Evolutionary conservation across 2,329 filamentous ascomycete genomes (phyloP), one percentile per base, ranked within the genome.

Genomic region (Neofusicoccum sp.): DNA sequence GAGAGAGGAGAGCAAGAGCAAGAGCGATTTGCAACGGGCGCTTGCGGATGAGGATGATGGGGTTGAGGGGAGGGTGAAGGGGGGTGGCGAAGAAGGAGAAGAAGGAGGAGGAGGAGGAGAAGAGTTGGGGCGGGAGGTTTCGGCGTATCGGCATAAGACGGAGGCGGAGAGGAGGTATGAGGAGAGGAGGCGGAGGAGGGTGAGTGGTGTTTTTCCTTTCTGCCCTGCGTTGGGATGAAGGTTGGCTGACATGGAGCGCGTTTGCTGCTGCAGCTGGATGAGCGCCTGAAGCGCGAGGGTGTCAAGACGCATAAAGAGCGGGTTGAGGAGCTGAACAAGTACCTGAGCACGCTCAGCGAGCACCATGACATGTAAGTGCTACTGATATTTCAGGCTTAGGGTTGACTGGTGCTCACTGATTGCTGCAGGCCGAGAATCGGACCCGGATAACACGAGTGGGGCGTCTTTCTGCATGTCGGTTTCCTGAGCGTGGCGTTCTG

Each of bases 291-390:
- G 73, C 87, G 89, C 12, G 93, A 97, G 74, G 89, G 96, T 14
- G 86, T 94, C 68, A 98, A 97, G 83, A 96, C 93, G 34, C 95
- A 99, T 78, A 98, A 98, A 76, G 91, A 99, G 80, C 88, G 92
- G 9, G 94, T 99, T 47, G 93, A 98, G 76, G 93, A 97, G 75
- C 81, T 98, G 70, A 99, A 99, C 76, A 92, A 91, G 67, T 97
- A 98, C 76, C 81, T 99, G 39, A 95, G 92, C 67, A 90, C 89
- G 68, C 79, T 99, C 72, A 97, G 92, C 78, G 95, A 99, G 79
- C 95, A 99, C 79, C 94, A 99, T 77, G 95, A 99, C 75, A 99
- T 99, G 93, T 84, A 78, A 69, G 80, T 76, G 28, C 34, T 58
- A 28, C 44, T 7, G n/a, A n/a, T n/a, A n/a, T 48, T 14, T 48